phyloP scores from a whole-genome alignment of 2,329 filamentous ascomycete species.

The Lasiodiplodia theobromae region DNA sequence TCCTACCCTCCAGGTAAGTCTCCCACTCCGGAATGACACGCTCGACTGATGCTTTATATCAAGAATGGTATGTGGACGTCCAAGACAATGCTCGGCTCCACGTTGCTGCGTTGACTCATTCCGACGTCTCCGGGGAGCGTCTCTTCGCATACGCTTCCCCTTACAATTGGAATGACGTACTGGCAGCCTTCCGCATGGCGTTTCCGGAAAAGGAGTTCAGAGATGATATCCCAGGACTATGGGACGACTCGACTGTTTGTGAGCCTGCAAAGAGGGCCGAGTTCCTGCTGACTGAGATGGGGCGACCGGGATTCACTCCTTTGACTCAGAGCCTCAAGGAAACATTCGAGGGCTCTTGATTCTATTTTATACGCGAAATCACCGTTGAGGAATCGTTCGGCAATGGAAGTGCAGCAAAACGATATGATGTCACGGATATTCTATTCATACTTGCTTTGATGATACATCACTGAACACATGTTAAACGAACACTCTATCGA shows the following conservation, averaged over 20 bases:
- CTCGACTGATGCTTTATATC: background rate
- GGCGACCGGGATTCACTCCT: background rate
- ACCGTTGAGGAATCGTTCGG: too few species aligned
- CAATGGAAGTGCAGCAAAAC: too few species aligned
- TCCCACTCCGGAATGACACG: background rate
- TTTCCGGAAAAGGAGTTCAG: background rate
- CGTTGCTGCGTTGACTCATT: conserved; percentile 33
- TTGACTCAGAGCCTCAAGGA: background rate
- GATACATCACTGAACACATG: too few species aligned
- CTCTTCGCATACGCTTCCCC: conserved; percentile 32
- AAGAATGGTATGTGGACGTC: conserved; percentile 34
- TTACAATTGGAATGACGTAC: conserved; percentile 31
- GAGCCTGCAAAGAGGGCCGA: conserved; percentile 23
- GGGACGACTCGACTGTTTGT: conserved; percentile 27
- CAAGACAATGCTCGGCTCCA: conserved; percentile 35
- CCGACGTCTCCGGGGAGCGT: conserved; percentile 31
- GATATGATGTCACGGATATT: too few species aligned
- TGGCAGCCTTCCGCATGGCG: conserved; percentile 22
- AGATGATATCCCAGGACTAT: conserved; percentile 20
- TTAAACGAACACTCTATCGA: too few species aligned
- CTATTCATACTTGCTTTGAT: too few species aligned
- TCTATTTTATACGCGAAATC: too few species aligned
- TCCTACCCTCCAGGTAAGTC: background rate
- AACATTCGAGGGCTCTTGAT: background rate
- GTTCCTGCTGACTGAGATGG: background rate